Evolutionary conservation across 306 rosid genomes (phyloP).

Genomic region (Pterocarpus macrocarpus): DNA sequence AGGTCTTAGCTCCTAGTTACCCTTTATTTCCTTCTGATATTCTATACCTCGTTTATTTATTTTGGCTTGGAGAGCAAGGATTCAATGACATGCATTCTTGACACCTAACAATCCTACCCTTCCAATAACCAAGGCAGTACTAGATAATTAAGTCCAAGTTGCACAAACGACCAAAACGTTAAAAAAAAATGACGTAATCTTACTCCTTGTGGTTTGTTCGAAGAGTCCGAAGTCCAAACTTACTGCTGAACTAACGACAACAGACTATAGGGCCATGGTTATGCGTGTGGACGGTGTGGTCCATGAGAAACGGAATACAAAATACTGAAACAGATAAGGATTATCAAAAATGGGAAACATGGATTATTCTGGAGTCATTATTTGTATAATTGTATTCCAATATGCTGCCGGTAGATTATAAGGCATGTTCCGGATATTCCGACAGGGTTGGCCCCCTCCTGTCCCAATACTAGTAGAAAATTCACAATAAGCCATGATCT

Average conservation of each 20-base stretch:
- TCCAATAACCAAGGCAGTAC: slow-evolving; percentile 9
- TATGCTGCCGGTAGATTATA: slow-evolving; percentile 3
- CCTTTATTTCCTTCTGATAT: background rate
- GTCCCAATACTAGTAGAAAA: background rate
- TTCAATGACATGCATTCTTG: background rate
- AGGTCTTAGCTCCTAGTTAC: too few species aligned
- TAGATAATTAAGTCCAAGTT: background rate
- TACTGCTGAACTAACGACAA: background rate
- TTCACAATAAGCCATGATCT: slow-evolving; percentile 9
- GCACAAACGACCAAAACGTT: background rate
- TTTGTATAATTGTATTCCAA: background rate
- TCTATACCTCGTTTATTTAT: background rate
- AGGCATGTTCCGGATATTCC: slow-evolving; percentile 43
- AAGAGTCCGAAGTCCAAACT: slow-evolving; percentile 18
- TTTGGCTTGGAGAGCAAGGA: background rate
- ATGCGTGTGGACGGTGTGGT: background rate
- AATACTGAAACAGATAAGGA: background rate
- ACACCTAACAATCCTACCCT: background rate
- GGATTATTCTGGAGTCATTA: background rate
- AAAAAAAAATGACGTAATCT: background rate
- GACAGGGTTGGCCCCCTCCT: slow-evolving; percentile 31
- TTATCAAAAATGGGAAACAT: slow-evolving; percentile 4
- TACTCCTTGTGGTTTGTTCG: background rate
- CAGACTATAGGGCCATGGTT: background rate
- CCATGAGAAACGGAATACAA: background rate